phyloP scores from a whole-genome alignment of 2,329 filamentous ascomycete species.

The Phoma herbarum region DNA sequence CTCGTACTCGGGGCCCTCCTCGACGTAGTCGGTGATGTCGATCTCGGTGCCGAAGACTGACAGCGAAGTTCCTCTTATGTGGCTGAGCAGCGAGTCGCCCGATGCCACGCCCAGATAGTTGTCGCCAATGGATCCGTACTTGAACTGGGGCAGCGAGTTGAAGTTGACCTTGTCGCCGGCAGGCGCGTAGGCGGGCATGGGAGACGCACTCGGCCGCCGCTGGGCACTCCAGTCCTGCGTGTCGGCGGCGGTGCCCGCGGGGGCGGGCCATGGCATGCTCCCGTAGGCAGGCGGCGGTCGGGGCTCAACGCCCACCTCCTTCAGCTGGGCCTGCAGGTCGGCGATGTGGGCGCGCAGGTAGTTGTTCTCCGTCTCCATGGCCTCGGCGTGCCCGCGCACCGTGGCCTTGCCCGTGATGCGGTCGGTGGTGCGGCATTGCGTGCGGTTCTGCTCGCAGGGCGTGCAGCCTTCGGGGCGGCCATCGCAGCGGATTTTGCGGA shows the following conservation, averaged over 20 bases:
- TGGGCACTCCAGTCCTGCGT: slow-evolving; percentile 36
- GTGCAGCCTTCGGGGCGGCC: slow-evolving; percentile 81
- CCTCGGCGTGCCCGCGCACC: slow-evolving; percentile 78
- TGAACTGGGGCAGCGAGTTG: slow-evolving; percentile 56
- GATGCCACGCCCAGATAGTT: slow-evolving; percentile 72
- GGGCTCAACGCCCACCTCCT: slow-evolving; percentile 68
- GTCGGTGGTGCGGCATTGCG: slow-evolving; percentile 85
- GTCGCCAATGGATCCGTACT: slow-evolving; percentile 61
- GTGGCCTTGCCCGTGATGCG: slow-evolving; percentile 84
- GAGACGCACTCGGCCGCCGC: slow-evolving; percentile 36
- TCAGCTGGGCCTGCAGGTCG: slow-evolving; percentile 73
- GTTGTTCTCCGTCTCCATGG: slow-evolving; percentile 76
- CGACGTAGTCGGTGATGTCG: slow-evolving; percentile 77
- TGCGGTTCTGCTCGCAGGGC: slow-evolving; percentile 77
- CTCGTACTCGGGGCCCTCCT: slow-evolving; percentile 68
- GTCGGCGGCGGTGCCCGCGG: slow-evolving; percentile 24
- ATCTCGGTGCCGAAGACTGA: slow-evolving; percentile 82
- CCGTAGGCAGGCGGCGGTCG: slow-evolving; percentile 56
- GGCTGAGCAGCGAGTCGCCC: slow-evolving; percentile 72
- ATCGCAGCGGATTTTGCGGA: slow-evolving; percentile 89
- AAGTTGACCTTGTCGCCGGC: slow-evolving; percentile 29
- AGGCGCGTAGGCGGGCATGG: slow-evolving; percentile 38
- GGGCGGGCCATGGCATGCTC: slow-evolving; percentile 42
- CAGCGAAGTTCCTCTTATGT: slow-evolving; percentile 78
- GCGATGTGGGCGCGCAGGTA: slow-evolving; percentile 72